Base-by-base conservation (phyloP, 2,329 filamentous ascomycete species). In the Eutypa lata region DNA sequence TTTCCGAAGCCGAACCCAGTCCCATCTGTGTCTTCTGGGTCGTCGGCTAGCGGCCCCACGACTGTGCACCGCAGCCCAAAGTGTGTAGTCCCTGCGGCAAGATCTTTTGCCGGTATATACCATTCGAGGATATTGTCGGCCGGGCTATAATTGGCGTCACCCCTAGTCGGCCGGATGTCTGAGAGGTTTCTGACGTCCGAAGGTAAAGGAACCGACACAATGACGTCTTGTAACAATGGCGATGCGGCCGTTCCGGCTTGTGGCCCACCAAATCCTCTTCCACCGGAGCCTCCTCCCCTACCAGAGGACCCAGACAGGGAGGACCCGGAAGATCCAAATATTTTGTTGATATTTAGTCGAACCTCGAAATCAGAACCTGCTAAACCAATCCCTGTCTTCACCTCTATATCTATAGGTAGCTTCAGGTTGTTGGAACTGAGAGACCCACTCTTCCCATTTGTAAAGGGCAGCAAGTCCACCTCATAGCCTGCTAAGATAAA, bases 401-500 rank as follows among this genome's bases (percentile, higher is more conserved):
- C 83, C 64, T 96, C 90, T 48, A 96, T 78, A 47, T 80, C 85
- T 3, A 94, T 88, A 0, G 94, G 94, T 5, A 97, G 74, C 65
- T 91, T 91, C 14, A 97, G 76, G 60, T 82, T 86, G 54, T 83
- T 83, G 50, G 77, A 75, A 50, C 72, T 80, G 2, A 82, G 71
- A 50, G 73, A 80, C 18, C 80, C 76, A 49, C 77, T 77, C 61
- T 82, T 80, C 19, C 80, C 77, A 59, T 76, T 78, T 16, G 85
- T 81, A 48, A 88, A 82, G 0, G 91, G 91, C 13, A 97, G 77
- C 21, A 99, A 74, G 69, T 99, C 90, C 19, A 96, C 91, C 70
- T 97, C 93, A 67, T 99, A 99, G 21, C 91, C 92, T 31, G 91
- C 92, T 18, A 99, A 79, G 40, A 96, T 89, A 68, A 97, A 99